Percentiles rank a stretch among this genome's conserved stretches.
Evolutionary conservation across 208 protist species (phyloP).

Genomic region (Strigomonas galati): DNA sequence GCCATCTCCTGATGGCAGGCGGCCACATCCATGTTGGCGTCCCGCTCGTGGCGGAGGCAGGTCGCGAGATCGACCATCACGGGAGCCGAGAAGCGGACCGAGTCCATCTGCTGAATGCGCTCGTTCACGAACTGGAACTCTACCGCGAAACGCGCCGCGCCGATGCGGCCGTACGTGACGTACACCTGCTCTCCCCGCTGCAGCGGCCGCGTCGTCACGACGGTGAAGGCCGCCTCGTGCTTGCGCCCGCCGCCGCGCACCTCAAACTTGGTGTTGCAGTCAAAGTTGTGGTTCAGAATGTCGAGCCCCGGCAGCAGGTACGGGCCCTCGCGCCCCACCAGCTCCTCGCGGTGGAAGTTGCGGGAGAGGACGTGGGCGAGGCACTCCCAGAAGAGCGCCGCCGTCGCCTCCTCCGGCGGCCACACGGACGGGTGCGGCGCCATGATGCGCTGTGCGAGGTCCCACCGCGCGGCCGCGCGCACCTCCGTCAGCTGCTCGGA

Average conservation of each 20-base stretch:
- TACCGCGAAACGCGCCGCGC: constrained; percentile 58
- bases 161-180: constrained; percentile 78
- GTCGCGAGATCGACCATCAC: constrained; percentile 9
- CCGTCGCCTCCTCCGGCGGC: constrained; percentile 33
- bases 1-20: constrained; percentile 19
- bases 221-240: constrained; percentile 64
- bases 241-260: constrained; percentile 75
- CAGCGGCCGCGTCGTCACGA: constrained; percentile 55
- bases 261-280: constrained; percentile 59
- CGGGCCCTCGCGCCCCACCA: constrained; percentile 68
- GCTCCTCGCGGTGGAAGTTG: constrained; percentile 85
- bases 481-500: constrained; percentile 67
- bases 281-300: constrained; percentile 79
- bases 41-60: not conserved
- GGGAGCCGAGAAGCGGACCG: constrained; percentile 48
- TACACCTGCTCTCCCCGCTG: constrained; percentile 71
- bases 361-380: constrained; percentile 77
- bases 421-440: constrained; percentile 47
- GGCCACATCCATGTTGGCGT: not conserved
- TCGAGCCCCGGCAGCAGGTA: constrained; percentile 81
- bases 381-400: constrained; percentile 62
- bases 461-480: constrained; percentile 44
- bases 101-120: constrained; percentile 44
- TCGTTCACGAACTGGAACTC: constrained; percentile 85
- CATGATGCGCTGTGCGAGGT: constrained; percentile 45